Evolutionary conservation across 1,284 basidiomycete genomes (phyloP).

Genomic region (Cryptococcus jaspeensis): DNA sequence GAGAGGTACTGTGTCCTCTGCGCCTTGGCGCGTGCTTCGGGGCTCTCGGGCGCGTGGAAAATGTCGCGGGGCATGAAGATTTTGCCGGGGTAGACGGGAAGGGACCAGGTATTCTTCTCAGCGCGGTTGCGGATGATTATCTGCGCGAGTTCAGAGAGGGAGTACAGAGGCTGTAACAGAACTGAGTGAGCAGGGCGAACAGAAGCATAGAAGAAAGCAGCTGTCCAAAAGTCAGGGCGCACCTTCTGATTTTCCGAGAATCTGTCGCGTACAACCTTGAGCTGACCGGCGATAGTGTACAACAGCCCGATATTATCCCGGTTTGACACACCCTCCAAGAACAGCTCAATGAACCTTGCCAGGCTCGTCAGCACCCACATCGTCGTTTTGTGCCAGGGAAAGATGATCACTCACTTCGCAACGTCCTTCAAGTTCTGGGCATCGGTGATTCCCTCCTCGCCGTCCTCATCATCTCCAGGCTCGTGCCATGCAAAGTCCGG

Average conservation of each 20-base stretch:
- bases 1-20: conserved; percentile 33
- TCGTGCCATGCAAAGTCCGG: conserved; percentile 70
- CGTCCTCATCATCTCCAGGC: conserved; percentile 15
- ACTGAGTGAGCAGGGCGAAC: background rate
- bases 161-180: conserved; percentile 71
- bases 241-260: conserved; percentile 43
- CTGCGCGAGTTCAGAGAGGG: conserved; percentile 84
- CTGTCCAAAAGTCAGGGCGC: background rate
- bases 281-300: conserved; percentile 75
- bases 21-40: conserved; percentile 23
- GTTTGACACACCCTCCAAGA: conserved; percentile 71
- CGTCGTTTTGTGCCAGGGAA: background rate
- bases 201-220: background rate
- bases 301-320: conserved; percentile 78
- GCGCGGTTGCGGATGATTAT: conserved; percentile 75
- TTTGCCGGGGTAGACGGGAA: conserved; percentile 77
- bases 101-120: conserved; percentile 66
- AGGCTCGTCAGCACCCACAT: conserved; percentile 7
- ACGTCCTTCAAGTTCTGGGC: conserved; percentile 66
- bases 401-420: conserved; percentile 59
- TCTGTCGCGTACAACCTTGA: conserved; percentile 78
- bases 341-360: conserved; percentile 81
- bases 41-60: conserved; percentile 53
- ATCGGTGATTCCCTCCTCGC: conserved; percentile 37
- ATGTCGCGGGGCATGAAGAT: conserved; percentile 80